Percentiles rank a stretch among this genome's conserved stretches.
phyloP scores from a whole-genome alignment of 2,329 filamentous ascomycete genomes.

The Albifimbria verrucaria region DNA sequence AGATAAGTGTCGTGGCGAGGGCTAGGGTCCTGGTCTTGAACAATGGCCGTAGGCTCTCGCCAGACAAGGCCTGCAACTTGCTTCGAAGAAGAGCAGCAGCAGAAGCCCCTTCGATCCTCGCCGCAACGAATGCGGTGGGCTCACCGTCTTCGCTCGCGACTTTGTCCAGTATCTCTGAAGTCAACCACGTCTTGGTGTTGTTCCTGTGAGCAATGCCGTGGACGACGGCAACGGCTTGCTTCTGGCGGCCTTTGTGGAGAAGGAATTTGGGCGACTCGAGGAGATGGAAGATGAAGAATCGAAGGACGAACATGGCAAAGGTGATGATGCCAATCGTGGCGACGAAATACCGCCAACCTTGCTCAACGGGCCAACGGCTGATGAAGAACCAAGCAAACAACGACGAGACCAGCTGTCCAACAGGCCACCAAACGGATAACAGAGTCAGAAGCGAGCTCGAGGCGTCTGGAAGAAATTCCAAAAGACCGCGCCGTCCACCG shows the following conservation, averaged over 20 bases:
- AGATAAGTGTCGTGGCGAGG: constrained; percentile 54
- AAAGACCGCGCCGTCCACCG: constrained; percentile 78
- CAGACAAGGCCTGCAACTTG: constrained; percentile 64
- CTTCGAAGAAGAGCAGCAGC: constrained; percentile 46
- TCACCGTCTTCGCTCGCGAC: constrained; percentile 44
- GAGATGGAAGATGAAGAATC: constrained; percentile 77
- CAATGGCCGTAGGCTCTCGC: constrained; percentile 63
- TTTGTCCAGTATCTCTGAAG: constrained; percentile 61
- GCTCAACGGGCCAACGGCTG: constrained; percentile 61
- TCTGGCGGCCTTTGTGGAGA: constrained; percentile 70
- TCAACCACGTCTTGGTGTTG: constrained; percentile 69
- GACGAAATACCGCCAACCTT: constrained; percentile 76
- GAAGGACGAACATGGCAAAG: constrained; percentile 72
- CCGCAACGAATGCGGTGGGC: constrained; percentile 17
- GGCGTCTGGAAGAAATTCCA: constrained; percentile 77
- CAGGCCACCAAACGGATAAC: constrained; percentile 83
- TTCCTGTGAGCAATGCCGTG: constrained; percentile 76
- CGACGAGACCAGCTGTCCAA: constrained; percentile 73
- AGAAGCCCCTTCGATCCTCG: constrained; percentile 11
- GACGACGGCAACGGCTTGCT: constrained; percentile 75
- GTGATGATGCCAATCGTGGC: constrained; percentile 69
- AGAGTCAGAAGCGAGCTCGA: constrained; percentile 73
- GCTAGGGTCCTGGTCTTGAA: constrained; percentile 53
- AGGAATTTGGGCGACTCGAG: constrained; percentile 86
- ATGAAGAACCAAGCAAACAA: constrained; percentile 75